Evolutionary conservation across 371 early-diverging fungal species (phyloP).

Genomic region (Syncephalastrum racemosum): DNA sequence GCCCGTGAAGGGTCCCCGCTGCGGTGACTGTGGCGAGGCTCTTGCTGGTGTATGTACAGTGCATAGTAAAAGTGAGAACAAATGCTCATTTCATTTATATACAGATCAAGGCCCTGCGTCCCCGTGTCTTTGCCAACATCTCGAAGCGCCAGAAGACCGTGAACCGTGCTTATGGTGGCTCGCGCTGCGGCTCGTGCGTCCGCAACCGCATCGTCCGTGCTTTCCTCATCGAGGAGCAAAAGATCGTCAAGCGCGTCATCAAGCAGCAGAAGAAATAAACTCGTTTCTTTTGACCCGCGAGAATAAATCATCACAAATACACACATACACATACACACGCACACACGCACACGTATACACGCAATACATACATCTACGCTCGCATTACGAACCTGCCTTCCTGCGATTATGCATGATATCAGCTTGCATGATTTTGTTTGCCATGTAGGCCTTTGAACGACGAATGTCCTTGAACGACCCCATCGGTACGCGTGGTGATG

Average conservation of each 20-base stretch:
- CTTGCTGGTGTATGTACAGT: slow-evolving; percentile 80
- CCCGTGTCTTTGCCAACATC: slow-evolving; percentile 83
- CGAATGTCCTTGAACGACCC: no score
- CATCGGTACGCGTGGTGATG: no score
- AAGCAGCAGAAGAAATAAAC: slow-evolving; percentile 65
- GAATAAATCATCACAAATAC: no score
- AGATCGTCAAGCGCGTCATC: slow-evolving; percentile 97
- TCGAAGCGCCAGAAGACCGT: slow-evolving; percentile 92
- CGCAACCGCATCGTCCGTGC: slow-evolving; percentile 96
- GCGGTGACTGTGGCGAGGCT: slow-evolving; percentile 95
- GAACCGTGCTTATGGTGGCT: slow-evolving; percentile 95
- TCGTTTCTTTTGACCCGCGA: no score
- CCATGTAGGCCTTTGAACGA: no score
- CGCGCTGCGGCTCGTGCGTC: slow-evolving; percentile 92
- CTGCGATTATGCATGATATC: no score
- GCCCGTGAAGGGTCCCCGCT: slow-evolving; percentile 88
- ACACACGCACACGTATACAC: no score
- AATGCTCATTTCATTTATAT: slow-evolving; percentile 3
- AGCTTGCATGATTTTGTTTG: no score
- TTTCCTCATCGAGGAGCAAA: slow-evolving; percentile 98
- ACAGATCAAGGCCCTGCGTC: slow-evolving; percentile 89
- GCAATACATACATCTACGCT: no score
- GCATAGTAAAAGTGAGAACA: not conserved
- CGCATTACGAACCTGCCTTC: no score
- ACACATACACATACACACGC: no score